Base-by-base conservation (phyloP, 768 basidiomycete species). In the Phlebiopsis gigantea region DNA sequence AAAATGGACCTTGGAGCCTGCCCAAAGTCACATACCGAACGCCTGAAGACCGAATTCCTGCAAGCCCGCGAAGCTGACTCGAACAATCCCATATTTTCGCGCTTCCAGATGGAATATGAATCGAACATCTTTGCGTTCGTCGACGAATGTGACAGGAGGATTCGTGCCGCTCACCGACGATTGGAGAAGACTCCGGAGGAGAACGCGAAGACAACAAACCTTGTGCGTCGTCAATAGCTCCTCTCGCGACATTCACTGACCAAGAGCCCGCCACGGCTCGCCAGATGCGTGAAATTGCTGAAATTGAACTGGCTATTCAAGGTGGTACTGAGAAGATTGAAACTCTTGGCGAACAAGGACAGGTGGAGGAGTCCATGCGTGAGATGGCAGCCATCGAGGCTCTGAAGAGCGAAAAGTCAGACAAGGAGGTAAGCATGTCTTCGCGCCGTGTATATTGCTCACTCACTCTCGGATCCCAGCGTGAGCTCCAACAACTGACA, bases 1-100 rank as follows among this genome's bases (percentile, higher is more conserved):
- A 98, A 97, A 96, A 99, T 98, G 96, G 97, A 99, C 73, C 78
- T 99, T 19, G 97, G 97, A 24, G 90, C 93, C 46, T 99, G 97
- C 70, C 93, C 97, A 4, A 95, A 96, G 69, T 90, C 93, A 25
- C 97, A 99, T 71, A 93, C 91, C 5, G 94, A 96, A 65, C 85
- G 93, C 51, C 79, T 98, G 62, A 94, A 95, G 72, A 88, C 87
- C 14, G 93, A 97, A 63, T 99, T 88, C 73, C 70, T 88, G 56
- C 84, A 85, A 19, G 90, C 88, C 39, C 84, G 82, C 55, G 88
- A 90, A 65, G 81, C 82, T 22, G 83, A 79, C 65, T 86, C 93
- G 0, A 82, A 70, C 62, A 86, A 93, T 68, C 88, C 90, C n/a
- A 76, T 91, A 61, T 90, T 95, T 65, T 76, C 79, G 60, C 82